phyloP scores from a whole-genome alignment of 495 filamentous ascomycete species.

The Astrothelium subdiscretum region DNA sequence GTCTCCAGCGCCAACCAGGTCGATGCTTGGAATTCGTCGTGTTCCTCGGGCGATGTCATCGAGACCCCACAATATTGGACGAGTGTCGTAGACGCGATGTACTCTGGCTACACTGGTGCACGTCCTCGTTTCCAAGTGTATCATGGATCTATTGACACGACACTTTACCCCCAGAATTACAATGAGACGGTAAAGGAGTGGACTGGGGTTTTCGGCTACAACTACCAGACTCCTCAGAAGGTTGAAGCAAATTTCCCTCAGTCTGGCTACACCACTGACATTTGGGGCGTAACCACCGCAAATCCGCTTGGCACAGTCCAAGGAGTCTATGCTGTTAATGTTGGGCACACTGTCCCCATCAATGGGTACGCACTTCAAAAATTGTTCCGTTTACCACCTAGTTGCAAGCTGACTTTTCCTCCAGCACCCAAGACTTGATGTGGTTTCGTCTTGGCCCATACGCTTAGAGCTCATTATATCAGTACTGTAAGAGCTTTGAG shows the following conservation, averaged over 20 bases:
- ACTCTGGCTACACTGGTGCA: constrained; percentile 43
- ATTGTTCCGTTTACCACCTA: background rate
- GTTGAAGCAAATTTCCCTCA: constrained; percentile 30
- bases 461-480: background rate
- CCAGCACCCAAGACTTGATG: constrained; percentile 10
- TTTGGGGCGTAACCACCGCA: constrained; percentile 11
- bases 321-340: constrained; percentile 11
- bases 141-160: constrained; percentile 40
- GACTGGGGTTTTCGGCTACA: constrained; percentile 37
- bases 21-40: constrained; percentile 43
- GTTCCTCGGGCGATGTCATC: constrained; percentile 37
- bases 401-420: background rate
- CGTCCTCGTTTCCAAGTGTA: constrained; percentile 46
- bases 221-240: constrained; percentile 15
- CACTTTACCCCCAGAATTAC: constrained; percentile 39
- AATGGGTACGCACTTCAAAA: background rate
- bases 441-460: constrained; percentile 16
- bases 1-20: constrained; percentile 29
- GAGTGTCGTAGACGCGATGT: constrained; percentile 37
- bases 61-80: constrained; percentile 40
- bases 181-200: constrained; percentile 47
- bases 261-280: constrained; percentile 25
- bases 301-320: constrained; percentile 11
- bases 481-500: background rate
- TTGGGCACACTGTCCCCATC: constrained; percentile 16